Evolutionary conservation across 305 asterid genomes (phyloP), one percentile per base, ranked within the genome.

Genomic region (Nicotiana rustica): DNA sequence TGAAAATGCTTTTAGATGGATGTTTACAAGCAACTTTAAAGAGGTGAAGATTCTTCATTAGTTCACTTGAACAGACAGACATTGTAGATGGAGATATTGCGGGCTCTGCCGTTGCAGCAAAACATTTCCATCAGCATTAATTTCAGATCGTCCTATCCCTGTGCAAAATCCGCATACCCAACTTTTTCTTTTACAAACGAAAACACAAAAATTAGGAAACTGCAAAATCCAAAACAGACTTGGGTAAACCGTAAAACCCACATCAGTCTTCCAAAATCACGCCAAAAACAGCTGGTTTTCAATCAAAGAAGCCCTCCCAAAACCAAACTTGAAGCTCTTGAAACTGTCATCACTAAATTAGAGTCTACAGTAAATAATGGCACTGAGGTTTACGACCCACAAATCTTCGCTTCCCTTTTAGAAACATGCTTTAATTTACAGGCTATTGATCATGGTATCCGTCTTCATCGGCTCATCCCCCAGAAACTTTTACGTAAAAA

Each of bases 391-490:
- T 12, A 88, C 15, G 97, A 96, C 81, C 91, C 97, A n/a, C 93
- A 89, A 62, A 85, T 93, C n/a, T 96, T 90, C 67, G 93, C 99
- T 21, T 91, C 97, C 44, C 97, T 96, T 71, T 59, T 96, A 41
- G 99, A 96, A 81, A 85, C 97, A 73, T 94, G 98, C 89, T 93
- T 86, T 88, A 90, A 84, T 6, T 85, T 94, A 83, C 84, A 88
- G 71, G 94, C 98, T 21, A 59, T 88, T 19, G 92, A 93, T 79
- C 88, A 81, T 6, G 93, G 89, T 4, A 44, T 82, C 49, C 90
- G 90, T 47, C 70, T 96, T 60, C 97, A 88, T 59, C 60, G 81
- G 3, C 93, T 94, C 1, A 91, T 96, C 68, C 98, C 99, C 4
- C 81, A 82, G 33, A 92, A 86, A 65, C 92, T 96, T 59, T 29